A percentile compares a stretch with the other conserved stretches of the same genome.
phyloP scores from a whole-genome alignment of 2,329 filamentous ascomycete species.

The Zopfia rhizophila region DNA sequence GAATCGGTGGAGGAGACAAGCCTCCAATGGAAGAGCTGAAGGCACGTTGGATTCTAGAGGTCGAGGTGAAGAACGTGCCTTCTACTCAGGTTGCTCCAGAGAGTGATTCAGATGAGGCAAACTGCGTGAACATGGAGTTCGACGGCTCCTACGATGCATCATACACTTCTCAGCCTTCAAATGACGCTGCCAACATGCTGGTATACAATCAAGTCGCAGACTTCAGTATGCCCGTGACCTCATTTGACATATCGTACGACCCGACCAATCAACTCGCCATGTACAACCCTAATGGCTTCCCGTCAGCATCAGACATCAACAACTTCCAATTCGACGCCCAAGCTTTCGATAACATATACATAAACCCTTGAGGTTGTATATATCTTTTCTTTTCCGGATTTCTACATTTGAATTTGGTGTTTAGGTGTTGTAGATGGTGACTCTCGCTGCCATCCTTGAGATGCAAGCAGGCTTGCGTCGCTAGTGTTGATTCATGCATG shows the following conservation, averaged over 20 bases:
- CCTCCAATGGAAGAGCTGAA: conserved; percentile 70
- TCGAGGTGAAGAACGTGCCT: conserved; percentile 56
- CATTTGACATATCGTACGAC: conserved; percentile 19
- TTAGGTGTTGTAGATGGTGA: no score
- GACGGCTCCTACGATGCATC: background rate
- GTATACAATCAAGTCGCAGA: background rate
- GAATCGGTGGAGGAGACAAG: conserved; percentile 70
- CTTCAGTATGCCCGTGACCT: background rate
- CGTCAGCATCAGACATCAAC: conserved; percentile 20
- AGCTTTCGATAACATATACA: no score
- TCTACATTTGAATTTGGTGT: no score
- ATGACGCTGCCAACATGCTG: background rate
- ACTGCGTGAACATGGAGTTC: conserved; percentile 7
- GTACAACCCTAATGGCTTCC: conserved; percentile 30
- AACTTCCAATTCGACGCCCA: conserved; percentile 44
- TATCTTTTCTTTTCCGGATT: no score
- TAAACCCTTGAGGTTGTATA: no score
- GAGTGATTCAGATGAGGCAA: conserved; percentile 34
- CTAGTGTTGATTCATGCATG: no score
- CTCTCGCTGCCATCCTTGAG: no score
- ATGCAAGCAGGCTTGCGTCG: no score
- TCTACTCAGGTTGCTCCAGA: conserved; percentile 18
- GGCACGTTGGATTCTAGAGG: conserved; percentile 68
- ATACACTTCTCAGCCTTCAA: background rate
- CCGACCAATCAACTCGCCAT: conserved; percentile 20